Evolutionary conservation across 129 eudicot genomes (phyloP).

Genomic region (Heracleum sosnowskyi): DNA sequence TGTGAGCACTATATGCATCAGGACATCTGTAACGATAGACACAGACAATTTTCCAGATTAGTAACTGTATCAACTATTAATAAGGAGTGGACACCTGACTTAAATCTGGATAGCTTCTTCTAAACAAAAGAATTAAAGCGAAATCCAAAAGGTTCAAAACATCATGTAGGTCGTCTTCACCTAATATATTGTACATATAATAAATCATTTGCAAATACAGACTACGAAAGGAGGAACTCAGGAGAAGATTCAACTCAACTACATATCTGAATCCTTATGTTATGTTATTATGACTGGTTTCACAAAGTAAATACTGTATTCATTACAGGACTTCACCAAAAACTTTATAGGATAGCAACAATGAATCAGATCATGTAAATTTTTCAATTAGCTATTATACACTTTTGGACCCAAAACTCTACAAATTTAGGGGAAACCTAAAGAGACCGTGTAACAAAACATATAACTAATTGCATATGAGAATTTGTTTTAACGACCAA

Average conservation of each 20-base stretch:
- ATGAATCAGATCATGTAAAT: too few species aligned
- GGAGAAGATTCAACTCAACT: too few species aligned
- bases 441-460: background rate
- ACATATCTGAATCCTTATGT: too few species aligned
- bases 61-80: conserved; percentile 45
- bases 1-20: conserved; percentile 13
- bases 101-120: conserved; percentile 23
- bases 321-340: too few species aligned
- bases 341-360: background rate
- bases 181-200: background rate
- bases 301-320: too few species aligned
- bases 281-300: too few species aligned
- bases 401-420: background rate
- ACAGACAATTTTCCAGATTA: conserved; percentile 34
- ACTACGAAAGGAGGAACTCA: too few species aligned
- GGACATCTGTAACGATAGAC: conserved; percentile 49
- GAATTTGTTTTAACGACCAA: too few species aligned
- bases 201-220: conserved; percentile 1
- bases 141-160: background rate
- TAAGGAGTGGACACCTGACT: conserved; percentile 37
- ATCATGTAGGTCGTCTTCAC: background rate
- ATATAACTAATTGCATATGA: too few species aligned
- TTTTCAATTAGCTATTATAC: background rate
- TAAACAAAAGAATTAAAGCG: background rate
- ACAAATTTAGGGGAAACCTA: background rate